Evolutionary conservation across 768 basidiomycete species (phyloP), one percentile per base, ranked within the genome.

Genomic region (Chiua virens): DNA sequence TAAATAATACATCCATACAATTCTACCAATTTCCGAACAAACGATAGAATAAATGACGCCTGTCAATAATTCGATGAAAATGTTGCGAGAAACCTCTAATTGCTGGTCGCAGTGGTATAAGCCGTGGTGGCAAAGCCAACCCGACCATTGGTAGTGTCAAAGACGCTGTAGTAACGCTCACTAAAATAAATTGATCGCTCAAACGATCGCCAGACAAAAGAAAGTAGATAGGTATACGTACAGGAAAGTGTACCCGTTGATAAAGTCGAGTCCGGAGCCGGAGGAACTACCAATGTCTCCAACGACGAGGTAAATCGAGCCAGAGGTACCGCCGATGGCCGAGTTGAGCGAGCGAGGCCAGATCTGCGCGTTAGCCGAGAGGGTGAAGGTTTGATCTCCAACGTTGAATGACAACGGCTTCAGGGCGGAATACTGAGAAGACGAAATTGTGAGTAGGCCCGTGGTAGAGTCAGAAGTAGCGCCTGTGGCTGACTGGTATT

Each of bases 81-180:
- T n/a, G n/a, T n/a, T n/a, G n/a, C n/a, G n/a, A n/a, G n/a, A n/a
- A n/a, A n/a, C n/a, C n/a, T n/a, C n/a, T n/a, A n/a, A n/a, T n/a
- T n/a, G n/a, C n/a, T n/a, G n/a, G n/a, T n/a, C n/a, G n/a, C n/a
- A n/a, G n/a, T n/a, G n/a, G 77, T 79, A 56, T 72, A 68, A 1
- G 47, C 14, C 2, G 73, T 76, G 34, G 53, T 67, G 4, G 76
- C 76, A 25, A 79, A 62, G 17, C 75, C 77, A 22, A 78, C 60
- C 4, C 56, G 69, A 23, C 49, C 55, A 58, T 77, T 74, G 17
- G 57, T 57, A 20, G 72, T 68, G 54, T 79, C 75, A 53, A 59
- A 77, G 14, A 78, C 63, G 47, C 67, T 67, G 54, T 78, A 78
- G 65, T 66, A 78, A 23, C 78, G 72, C 56, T 79, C 68, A 5